Evolutionary conservation across 2,329 filamentous ascomycete genomes (phyloP).

Genomic region (Phaeosphaeria sp.): DNA sequence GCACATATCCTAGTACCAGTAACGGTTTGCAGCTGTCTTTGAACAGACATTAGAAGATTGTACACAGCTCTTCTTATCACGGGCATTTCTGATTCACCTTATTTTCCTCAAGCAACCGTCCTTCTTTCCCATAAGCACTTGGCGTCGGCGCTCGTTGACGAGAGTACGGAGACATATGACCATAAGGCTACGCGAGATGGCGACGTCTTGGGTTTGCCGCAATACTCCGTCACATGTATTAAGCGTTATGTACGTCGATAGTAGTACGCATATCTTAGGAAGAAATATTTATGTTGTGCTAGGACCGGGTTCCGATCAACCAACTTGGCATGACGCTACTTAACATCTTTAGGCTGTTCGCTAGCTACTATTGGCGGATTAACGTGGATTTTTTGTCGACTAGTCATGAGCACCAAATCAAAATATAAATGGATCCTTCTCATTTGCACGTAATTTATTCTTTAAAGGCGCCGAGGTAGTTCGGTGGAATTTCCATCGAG

Average conservation of each 20-base stretch:
- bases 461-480: not conserved
- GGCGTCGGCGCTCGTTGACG: not conserved
- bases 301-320: not conserved
- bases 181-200: not conserved
- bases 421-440: not conserved
- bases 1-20: too few relatives aligned
- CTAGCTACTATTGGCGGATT: not conserved
- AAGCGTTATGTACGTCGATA: not conserved
- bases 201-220: not conserved
- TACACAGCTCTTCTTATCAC: too few relatives aligned
- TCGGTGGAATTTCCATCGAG: slow-evolving; percentile 1
- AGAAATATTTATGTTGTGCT: not conserved
- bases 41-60: too few relatives aligned
- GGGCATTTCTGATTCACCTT: too few relatives aligned
- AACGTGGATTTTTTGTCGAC: not conserved
- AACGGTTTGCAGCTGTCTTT: too few relatives aligned
- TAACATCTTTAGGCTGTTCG: not conserved
- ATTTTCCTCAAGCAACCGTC: not conserved
- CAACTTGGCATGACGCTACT: not conserved
- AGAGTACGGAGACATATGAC: not conserved
- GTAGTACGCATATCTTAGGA: not conserved
- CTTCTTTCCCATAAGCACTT: too few relatives aligned
- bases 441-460: not conserved
- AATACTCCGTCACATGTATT: not conserved
- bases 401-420: not conserved